phyloP scores from a whole-genome alignment of 768 basidiomycete genomes.

The Glaciozyma martinii region DNA sequence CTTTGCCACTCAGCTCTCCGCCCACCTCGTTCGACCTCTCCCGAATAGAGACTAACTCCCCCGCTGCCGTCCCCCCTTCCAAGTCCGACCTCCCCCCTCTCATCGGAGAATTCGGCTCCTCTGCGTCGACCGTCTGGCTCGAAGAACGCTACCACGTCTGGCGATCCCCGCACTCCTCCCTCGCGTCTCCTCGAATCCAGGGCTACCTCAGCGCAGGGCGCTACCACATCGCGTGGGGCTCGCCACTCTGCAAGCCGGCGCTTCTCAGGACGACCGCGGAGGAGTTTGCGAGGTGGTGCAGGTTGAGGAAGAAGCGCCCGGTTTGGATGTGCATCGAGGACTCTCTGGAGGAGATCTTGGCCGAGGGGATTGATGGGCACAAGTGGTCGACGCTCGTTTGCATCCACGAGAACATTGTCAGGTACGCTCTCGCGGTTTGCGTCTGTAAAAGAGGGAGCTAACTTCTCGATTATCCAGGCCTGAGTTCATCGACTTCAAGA shows the following conservation, averaged over 20 bases:
- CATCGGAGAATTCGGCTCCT: conserved; percentile 23
- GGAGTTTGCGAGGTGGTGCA: conserved; percentile 18
- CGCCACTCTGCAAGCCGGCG: conserved; percentile 14
- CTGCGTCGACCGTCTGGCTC: conserved; percentile 23
- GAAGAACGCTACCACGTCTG: conserved; percentile 27
- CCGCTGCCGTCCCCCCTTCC: not conserved
- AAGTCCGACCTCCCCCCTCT: conserved; percentile 18
- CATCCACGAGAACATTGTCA: not conserved
- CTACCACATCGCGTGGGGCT: conserved; percentile 29
- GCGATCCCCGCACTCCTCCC: conserved; percentile 8
- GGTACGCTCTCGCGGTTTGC: no score
- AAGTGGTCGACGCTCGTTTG: not conserved
- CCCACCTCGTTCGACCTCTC: no score
- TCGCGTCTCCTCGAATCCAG: conserved; percentile 13
- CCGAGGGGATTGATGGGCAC: not conserved
- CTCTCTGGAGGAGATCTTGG: conserved; percentile 15
- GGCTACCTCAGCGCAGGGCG: conserved; percentile 21
- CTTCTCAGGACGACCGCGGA: conserved; percentile 7
- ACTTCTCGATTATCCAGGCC: conserved; percentile 13
- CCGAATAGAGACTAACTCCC: no score
- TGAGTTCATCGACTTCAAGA: conserved; percentile 21
- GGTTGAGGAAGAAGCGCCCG: conserved; percentile 11
- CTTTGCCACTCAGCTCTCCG: no score
- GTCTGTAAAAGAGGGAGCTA: no score
- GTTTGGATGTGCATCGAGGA: conserved; percentile 19